Evolutionary conservation across 345 rosid genomes (phyloP).

Genomic region (Lumnitzera littorea): DNA sequence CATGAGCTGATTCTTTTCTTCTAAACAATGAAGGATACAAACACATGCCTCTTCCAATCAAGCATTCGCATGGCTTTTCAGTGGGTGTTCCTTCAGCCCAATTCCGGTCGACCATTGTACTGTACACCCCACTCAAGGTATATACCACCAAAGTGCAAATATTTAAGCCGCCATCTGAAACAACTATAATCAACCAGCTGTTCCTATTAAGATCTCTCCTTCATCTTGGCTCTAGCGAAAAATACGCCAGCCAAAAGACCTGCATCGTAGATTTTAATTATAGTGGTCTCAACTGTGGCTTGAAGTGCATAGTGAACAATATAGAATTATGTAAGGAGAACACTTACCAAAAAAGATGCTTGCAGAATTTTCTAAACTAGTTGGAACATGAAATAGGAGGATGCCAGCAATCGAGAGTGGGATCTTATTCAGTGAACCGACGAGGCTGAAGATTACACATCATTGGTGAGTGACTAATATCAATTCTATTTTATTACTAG

Average conservation of each 20-base stretch:
- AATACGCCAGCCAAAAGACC: constrained; percentile 91
- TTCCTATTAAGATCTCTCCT: constrained; percentile 41
- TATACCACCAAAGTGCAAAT: too few species aligned
- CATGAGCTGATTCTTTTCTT: too few species aligned
- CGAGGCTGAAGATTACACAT: constrained; percentile 56
- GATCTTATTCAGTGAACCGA: constrained; percentile 93
- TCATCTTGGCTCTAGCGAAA: constrained; percentile 88
- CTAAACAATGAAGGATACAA: too few species aligned
- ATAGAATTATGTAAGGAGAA: background rate
- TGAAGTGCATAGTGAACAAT: too few species aligned
- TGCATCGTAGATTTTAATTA: constrained; percentile 12
- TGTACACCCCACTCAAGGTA: constrained; percentile 2
- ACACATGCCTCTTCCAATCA: too few species aligned
- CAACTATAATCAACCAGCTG: background rate
- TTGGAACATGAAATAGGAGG: constrained; percentile 79
- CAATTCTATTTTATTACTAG: background rate
- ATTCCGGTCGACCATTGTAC: too few species aligned
- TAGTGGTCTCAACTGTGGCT: background rate
- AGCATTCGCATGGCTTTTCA: too few species aligned
- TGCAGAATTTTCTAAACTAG: constrained; percentile 85
- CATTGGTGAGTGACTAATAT: constrained; percentile 6
- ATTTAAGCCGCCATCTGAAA: background rate
- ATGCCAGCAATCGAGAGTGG: constrained; percentile 86
- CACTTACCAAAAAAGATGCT: constrained; percentile 87
- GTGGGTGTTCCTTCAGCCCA: too few species aligned